Base-by-base conservation (phyloP, 768 basidiomycete genomes). In the Terana coerulea region DNA sequence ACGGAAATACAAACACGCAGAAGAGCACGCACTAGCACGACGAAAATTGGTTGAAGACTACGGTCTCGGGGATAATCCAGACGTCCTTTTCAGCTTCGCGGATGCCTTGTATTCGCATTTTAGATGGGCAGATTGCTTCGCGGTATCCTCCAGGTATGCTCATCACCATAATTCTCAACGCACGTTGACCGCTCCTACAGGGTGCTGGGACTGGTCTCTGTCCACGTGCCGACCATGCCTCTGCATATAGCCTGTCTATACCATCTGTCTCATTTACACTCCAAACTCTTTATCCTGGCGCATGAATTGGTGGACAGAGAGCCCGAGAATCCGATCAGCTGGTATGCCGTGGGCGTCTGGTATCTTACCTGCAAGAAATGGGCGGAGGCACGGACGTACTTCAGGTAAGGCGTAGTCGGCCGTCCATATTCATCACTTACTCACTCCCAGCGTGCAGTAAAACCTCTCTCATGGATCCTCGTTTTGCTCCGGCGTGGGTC, bases 281-380 rank as follows among this genome's bases (percentile, higher is more conserved):
- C 95, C 2, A 87, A 88, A 59, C 80, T 99, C 5, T 99, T 98
- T 72, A 87, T 99, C 56, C 78, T 98, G 33, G 97, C 97, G 0
- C 97, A 98, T 61, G 91, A 97, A 63, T 80, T 99, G 65, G 94
- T 98, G 15, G 91, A 98, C 49, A 83, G 82, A 41, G 95, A 98
- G 64, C 95, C 97, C 0, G 91, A 94, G 62, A 87, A 90, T 36
- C 85, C 93, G 0, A 80, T 91, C 47, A 95, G 91, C 59, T 99
- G 97, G 97, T 99, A 98, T 68, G 92, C 97, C 3, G 97, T 98
- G 21, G 97, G 95, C 0, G 83, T 98, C 19, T 99, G 95, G 90
- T 98, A 99, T 69, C 79, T 95, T 50, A 80, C 85, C 28, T 82
- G 83, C 25, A 79, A 80, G 45, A 91, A 95, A 62, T 99, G 90